Base-by-base conservation (phyloP, 768 basidiomycete genomes). In the Suillus paluster region DNA sequence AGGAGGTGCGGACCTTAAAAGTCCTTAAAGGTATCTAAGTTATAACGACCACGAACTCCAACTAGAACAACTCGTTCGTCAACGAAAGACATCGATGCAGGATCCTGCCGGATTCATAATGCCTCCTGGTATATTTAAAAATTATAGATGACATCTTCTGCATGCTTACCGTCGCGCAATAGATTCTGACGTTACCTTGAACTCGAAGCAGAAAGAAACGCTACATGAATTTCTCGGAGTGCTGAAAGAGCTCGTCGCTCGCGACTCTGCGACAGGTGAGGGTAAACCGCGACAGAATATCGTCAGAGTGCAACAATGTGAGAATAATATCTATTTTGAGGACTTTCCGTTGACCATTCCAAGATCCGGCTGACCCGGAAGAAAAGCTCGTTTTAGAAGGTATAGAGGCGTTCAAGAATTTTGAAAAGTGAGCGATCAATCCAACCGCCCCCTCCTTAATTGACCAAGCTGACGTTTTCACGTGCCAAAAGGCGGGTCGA, bases 321-420 rank as follows among this genome's bases (percentile, higher is more conserved):
- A 55, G 54, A 19, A 39, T n/a, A n/a, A 39, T 12, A 19, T 55
- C 10, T 39, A 27, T 39, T 39, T 39, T 19, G 25, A 55, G 36
- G 23, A 25, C 54, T 27, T 19, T 19, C 54, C 23, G 5, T 55
- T 33, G 21, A 38, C 73, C 11, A 23, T 30, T 38, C 57, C 36
- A 65, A 58, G 25, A 36, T 74, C 73, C 66, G 73, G 83, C 77
- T 19, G 78, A 76, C 48, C 76, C 79, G 54, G 83, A 85, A 56
- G 85, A 86, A 62, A 80, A 80, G 60, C 66, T 82, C 34, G 79
- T 81, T 63, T 78, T 73, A 62, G 80, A 82, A 6, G 84, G 84
- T 4, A 82, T 83, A 4, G 81, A 81, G 44, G 68, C 77, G 19
- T 85, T 85, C 70, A 69, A 75, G 53, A 74, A 67, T 52, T 85